Conservation (phyloP, 768 basidiomycete genomes). For the Suillus cothurnatus region DNA sequence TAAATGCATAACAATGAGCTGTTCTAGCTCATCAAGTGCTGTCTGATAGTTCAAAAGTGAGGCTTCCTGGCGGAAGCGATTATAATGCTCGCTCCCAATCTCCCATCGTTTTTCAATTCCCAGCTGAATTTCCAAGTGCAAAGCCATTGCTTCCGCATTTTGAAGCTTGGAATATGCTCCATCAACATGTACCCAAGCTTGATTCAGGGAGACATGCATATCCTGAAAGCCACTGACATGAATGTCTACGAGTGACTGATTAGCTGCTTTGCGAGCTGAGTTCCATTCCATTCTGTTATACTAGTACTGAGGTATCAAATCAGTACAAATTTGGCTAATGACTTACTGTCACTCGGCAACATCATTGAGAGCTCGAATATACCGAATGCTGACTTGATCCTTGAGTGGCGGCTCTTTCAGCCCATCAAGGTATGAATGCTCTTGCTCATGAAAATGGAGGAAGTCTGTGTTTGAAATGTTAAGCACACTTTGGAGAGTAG, state of each 20-base stretch:
- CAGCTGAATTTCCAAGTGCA: slow-evolving; percentile 3
- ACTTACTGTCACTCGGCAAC: slow-evolving; percentile 1
- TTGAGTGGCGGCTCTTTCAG: neutral
- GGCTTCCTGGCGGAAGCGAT: neutral
- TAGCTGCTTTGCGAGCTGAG: neutral
- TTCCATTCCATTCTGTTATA: neutral
- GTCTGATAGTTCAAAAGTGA: neutral
- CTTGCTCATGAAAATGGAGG: slow-evolving; percentile 3
- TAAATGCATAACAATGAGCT: no score
- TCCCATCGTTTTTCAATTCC: slow-evolving; percentile 8
- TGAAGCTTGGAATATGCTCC: slow-evolving; percentile 4
- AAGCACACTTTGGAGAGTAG: neutral
- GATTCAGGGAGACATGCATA: neutral
- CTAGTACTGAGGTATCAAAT: neutral
- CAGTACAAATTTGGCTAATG: neutral
- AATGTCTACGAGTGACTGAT: neutral
- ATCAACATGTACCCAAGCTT: neutral
- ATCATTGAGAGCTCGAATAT: slow-evolving; percentile 8
- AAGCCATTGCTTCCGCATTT: slow-evolving; percentile 1
- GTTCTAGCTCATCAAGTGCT: no score
- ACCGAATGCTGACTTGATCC: slow-evolving; percentile 5
- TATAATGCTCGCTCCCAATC: slow-evolving; percentile 1
- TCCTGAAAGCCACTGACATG: neutral
- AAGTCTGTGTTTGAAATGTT: slow-evolving; percentile 10
- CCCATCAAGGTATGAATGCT: neutral